Base-by-base conservation (phyloP, 768 basidiomycete species). In the Kwoniella dejecticola region DNA sequence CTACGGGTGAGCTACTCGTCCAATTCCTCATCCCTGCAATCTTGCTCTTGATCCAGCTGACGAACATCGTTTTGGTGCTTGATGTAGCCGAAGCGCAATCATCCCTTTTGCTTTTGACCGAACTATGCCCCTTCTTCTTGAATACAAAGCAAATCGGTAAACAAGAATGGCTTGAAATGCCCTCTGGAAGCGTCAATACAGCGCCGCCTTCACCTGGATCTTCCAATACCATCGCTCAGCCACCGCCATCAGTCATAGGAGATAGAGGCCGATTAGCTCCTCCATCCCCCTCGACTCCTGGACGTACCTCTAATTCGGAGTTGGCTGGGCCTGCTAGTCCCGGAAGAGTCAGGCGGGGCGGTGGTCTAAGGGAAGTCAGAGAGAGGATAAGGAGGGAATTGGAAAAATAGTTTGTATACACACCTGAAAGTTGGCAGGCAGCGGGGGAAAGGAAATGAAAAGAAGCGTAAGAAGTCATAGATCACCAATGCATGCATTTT, bases 151-250 rank as follows among this genome's bases (percentile, higher is more conserved):
- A 45, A 2, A 64, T 78, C 26, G 68, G 57, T 26, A 60, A 62
- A 41, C 67, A 74, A 64, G 74, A 76, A 52, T 78, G 77, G 77
- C 46, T 80, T 19, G 77, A 80, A 52, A 78, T 79, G 77, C 77
- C 77, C 3, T 31, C 71, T 8, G 47, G 49, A 64, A 6, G 36
- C 61, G 19, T 42, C 11, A 15, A 46, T 19, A 33, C 50, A 13
- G 38, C 53, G 2, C 60, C 59, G 13, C 41, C 66, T 24, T 57
- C 62, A 33, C 62, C 61, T 29, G 62, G 66, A 38, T 60, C 60
- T 21, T 26, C 17, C 7, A 44, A 4, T 19, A 52, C 40, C 7
- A 48, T 52, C 41, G 41, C 36, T 38, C 30, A 24, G 13, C 40
- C 59, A 2, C 52, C 47, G 42, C 12, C 47, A 0, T 5, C 24